Percentiles rank a stretch among this genome's conserved stretches.
Evolutionary conservation across 2,329 filamentous ascomycete genomes (phyloP).

Genomic region (Aspergillus sp.): DNA sequence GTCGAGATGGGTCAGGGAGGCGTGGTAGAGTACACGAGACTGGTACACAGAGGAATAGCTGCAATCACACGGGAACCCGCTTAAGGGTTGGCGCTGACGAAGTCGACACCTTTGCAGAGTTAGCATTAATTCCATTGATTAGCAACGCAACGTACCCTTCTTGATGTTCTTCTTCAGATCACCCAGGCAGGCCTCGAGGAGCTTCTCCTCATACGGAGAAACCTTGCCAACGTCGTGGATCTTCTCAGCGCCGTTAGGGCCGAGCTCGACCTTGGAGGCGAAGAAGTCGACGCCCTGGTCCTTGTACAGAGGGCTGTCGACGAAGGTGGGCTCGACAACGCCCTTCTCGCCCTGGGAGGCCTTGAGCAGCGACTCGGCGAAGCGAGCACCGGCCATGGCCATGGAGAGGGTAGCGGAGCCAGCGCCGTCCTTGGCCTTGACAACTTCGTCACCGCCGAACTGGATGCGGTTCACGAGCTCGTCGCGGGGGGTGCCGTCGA

Average conservation of each 20-base stretch:
- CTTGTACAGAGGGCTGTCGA: conserved; percentile 96
- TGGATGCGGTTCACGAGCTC: conserved; percentile 88
- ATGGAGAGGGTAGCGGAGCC: conserved; percentile 97
- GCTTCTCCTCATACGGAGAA: conserved; percentile 76
- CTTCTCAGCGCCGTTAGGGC: conserved; percentile 91
- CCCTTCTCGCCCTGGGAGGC: conserved; percentile 89
- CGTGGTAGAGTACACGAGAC: conserved; percentile 6
- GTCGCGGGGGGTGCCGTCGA: conserved; percentile 64
- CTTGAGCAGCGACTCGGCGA: conserved; percentile 87
- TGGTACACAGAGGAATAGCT: conserved; percentile 20
- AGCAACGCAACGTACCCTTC: conserved; percentile 54
- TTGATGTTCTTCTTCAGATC: conserved; percentile 70
- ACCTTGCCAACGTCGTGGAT: conserved; percentile 80
- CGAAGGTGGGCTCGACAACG: conserved; percentile 90
- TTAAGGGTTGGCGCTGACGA: conserved; percentile 51
- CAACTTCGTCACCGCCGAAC: conserved; percentile 98
- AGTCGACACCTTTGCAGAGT: conserved; percentile 47
- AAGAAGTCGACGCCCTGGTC: conserved; percentile 98
- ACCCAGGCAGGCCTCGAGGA: conserved; percentile 72
- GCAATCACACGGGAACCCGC: conserved; percentile 15
- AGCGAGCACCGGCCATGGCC: conserved; percentile 83
- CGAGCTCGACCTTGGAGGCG: conserved; percentile 87
- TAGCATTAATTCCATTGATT: too few species aligned
- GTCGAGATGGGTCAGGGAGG: conserved; percentile 10
- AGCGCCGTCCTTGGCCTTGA: conserved; percentile 97